Evolutionary conservation across 2,329 filamentous ascomycete genomes (phyloP), one percentile per base, ranked within the genome.

Genomic region (Colletotrichum cereale): DNA sequence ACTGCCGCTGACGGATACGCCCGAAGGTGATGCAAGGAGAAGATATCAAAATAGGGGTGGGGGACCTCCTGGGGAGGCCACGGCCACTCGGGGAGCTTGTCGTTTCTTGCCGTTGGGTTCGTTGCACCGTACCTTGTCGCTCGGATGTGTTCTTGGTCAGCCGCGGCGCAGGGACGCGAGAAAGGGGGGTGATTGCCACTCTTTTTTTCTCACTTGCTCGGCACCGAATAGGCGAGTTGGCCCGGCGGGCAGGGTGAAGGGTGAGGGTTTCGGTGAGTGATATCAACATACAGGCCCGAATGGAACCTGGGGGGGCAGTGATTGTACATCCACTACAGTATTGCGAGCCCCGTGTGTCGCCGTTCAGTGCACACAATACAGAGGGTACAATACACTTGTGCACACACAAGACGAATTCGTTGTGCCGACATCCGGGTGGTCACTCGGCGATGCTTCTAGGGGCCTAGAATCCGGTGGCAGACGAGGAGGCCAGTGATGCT

Each of bases 231-330:
- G 60, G 60, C 34, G 44, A 63, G 5, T 53, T 48, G 44, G 31
- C 24, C 48, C 34, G 61, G 36, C 16, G 11, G 31, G 16, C 61
- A 52, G 11, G 11, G 34, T 53, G 53, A 40, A 56, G n/a, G 34
- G 40, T 29, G 18, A 34, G 29, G 40, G 26, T 24, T 47, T 71
- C 61, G 66, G 70, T 66, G 70, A 71, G 38, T 62, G 47, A 60
- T 53, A 71, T 62, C 61, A 60, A 66, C 66, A 42, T 61, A 66
- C 60, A 29, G 50, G 26, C n/a, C 26, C 58, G 29, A 58, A 21
- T 16, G 10, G 12, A 24, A n/a, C 16, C 16, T 16, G 11, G 16
- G 6, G 4, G 16, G 24, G 31, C 24, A 34, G 29, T 5, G 12
- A 47, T 21, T 44, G n/a, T 10, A 42, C 38, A n/a, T n/a, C n/a